These are phyloP conservation scores for Chlamydomonas incerta DNA, from an alignment of 139 green algal species.

Conservation along the genomic window DNA sequence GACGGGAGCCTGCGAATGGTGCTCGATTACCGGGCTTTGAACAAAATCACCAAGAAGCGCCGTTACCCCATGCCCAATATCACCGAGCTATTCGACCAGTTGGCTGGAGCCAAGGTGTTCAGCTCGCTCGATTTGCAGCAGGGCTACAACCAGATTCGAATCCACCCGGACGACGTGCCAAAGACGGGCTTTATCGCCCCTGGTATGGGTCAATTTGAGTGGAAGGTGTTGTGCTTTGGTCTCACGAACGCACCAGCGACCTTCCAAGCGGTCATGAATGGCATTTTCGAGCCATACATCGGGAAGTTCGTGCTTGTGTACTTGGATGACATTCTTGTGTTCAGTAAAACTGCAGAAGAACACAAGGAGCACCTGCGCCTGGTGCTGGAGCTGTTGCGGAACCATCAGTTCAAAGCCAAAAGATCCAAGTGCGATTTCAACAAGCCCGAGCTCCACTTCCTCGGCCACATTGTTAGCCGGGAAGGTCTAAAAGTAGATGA, in stretches of 20 bases:
- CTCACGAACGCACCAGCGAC: conserved; percentile 39
- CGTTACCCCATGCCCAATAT: conserved; percentile 30
- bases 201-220: conserved; percentile 22
- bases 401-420: conserved; percentile 35
- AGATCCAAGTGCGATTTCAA: conserved; percentile 4
- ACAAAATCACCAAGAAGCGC: conserved; percentile 39
- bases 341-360: conserved; percentile 28
- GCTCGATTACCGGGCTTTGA: conserved; percentile 55
- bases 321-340: conserved; percentile 53
- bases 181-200: conserved; percentile 50
- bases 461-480: not conserved
- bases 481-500: not conserved
- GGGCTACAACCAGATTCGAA: conserved; percentile 15
- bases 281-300: conserved; percentile 10
- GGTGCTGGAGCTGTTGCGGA: conserved; percentile 16
- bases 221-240: conserved; percentile 23
- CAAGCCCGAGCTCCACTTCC: not conserved
- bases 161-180: not conserved
- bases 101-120: not conserved
- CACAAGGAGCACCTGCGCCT: conserved; percentile 42
- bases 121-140: not conserved
- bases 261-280: conserved; percentile 48
- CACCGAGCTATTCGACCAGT: not conserved
- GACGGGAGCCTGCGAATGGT: conserved; percentile 61
- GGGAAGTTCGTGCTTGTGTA: conserved; percentile 44